Evolutionary conservation across 208 protist species (phyloP).

Genomic region (Leishmania aethiopica): DNA sequence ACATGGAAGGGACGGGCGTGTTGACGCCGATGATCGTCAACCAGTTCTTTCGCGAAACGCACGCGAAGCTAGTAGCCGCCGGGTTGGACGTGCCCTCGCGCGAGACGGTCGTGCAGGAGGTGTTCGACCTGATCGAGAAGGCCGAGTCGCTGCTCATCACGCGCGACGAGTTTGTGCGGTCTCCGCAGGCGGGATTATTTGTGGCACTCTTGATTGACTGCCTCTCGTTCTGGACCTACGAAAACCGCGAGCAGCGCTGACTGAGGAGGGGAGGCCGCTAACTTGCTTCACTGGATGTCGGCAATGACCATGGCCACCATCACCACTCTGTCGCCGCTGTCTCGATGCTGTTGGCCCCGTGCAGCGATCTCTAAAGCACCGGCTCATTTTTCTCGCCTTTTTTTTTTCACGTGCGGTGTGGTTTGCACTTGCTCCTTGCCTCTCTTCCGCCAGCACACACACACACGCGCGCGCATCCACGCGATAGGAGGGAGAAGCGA

Average conservation of each 20-base stretch:
- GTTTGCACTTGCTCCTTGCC: too few relatives aligned
- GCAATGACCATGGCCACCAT: background rate
- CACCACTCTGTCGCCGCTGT: background rate
- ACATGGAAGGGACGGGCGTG: conserved; percentile 70
- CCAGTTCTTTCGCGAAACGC: conserved; percentile 89
- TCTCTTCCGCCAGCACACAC: background rate
- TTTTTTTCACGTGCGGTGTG: background rate
- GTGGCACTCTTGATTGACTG: conserved; percentile 89
- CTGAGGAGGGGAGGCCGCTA: background rate
- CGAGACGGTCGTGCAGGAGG: conserved; percentile 88
- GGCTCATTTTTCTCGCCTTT: background rate
- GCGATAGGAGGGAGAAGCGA: background rate
- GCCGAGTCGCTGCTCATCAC: conserved; percentile 81
- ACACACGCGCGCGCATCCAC: background rate
- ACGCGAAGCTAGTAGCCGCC: conserved; percentile 73
- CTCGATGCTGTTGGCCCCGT: background rate
- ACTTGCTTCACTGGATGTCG: background rate
- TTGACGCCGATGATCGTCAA: conserved; percentile 82
- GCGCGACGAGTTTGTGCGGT: conserved; percentile 83
- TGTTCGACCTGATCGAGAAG: conserved; percentile 91
- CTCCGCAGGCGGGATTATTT: conserved; percentile 83
- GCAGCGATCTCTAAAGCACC: background rate
- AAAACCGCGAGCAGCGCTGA: conserved; percentile 76
- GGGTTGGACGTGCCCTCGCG: conserved; percentile 66
- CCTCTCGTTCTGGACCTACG: conserved; percentile 90